These are phyloP conservation scores for Spirogloea muscicola DNA, from an alignment of 139 green algal genomes.

Conservation along the genomic window DNA sequence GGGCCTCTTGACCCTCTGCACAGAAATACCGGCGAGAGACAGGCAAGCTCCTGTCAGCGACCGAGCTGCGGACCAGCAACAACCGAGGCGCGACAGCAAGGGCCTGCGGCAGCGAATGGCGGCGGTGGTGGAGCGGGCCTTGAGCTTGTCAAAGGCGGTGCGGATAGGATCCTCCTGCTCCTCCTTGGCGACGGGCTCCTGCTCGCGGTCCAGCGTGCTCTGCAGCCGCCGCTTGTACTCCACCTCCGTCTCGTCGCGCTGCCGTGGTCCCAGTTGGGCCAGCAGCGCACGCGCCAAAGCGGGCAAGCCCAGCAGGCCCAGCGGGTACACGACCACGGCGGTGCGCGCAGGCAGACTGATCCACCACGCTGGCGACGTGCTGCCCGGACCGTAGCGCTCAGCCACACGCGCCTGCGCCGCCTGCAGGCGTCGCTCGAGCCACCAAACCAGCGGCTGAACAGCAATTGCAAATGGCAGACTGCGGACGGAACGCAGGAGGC, in stretches of 20 bases:
- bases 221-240: constrained; percentile 22
- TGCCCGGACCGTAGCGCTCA: not conserved
- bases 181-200: constrained; percentile 16
- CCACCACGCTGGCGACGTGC: too few species aligned
- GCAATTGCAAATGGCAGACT: too few species aligned
- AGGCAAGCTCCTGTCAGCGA: too few species aligned
- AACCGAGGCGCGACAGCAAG: too few species aligned
- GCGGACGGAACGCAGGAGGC: too few species aligned
- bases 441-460: too few species aligned
- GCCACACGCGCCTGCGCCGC: too few species aligned
- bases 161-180: constrained; percentile 6
- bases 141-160: constrained; percentile 1
- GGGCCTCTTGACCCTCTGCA: constrained; percentile 21
- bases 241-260: constrained; percentile 6
- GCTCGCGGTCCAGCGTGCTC: not conserved
- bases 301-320: constrained; percentile 1
- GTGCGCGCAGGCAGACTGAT: not conserved
- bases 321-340: constrained; percentile 5
- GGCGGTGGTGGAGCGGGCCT: too few species aligned
- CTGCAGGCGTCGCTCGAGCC: constrained; percentile 4
- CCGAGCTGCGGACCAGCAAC: too few species aligned
- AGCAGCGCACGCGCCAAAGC: not conserved
- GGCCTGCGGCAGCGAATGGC: too few species aligned
- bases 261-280: not conserved
- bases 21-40: too few species aligned